A percentile compares a stretch with the other conserved stretches of the same genome.
Conservation (phyloP, 1,284 basidiomycete species). For the Trichosporon ovoides region DNA sequence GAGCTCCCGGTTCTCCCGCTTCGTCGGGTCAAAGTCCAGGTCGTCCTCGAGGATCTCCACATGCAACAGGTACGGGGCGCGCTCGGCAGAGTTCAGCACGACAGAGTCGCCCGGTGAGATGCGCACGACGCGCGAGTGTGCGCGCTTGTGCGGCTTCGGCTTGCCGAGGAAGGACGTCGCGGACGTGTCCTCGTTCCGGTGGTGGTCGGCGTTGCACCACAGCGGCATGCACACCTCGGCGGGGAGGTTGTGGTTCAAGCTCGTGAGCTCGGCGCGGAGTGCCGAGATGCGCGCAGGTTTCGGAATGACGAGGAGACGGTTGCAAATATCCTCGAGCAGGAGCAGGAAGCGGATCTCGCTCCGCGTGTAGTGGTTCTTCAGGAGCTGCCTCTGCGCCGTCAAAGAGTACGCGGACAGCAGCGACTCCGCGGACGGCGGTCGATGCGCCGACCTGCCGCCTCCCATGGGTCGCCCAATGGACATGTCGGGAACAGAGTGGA, state of each 20-base stretch:
- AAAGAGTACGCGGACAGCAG: constrained; percentile 59
- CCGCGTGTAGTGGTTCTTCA: constrained; percentile 82
- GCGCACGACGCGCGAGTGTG: constrained; percentile 91
- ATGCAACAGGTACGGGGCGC: constrained; percentile 87
- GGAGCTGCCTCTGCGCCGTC: constrained; percentile 64
- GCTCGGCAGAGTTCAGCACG: constrained; percentile 95
- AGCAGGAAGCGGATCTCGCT: constrained; percentile 89
- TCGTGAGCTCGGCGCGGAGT: constrained; percentile 88
- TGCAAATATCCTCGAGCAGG: constrained; percentile 85
- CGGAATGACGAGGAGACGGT: constrained; percentile 84
- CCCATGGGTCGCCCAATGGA: constrained; percentile 42
- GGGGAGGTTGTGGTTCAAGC: constrained; percentile 91
- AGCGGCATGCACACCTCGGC: constrained; percentile 89
- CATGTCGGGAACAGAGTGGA: constrained; percentile 57
- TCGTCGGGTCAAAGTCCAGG: constrained; percentile 85
- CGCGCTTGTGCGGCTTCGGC: constrained; percentile 49
- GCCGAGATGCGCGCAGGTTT: constrained; percentile 92
- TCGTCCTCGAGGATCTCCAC: constrained; percentile 89
- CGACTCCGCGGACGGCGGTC: constrained; percentile 48
- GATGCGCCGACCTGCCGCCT: constrained; percentile 28
- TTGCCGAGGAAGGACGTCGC: constrained; percentile 4
- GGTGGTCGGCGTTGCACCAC: constrained; percentile 72
- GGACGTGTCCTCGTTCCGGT: constrained; percentile 39
- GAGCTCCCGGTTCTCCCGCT: constrained; percentile 77
- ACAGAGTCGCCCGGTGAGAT: constrained; percentile 98